phyloP scores from a whole-genome alignment of 768 basidiomycete species.

The Clavulina sp. region DNA sequence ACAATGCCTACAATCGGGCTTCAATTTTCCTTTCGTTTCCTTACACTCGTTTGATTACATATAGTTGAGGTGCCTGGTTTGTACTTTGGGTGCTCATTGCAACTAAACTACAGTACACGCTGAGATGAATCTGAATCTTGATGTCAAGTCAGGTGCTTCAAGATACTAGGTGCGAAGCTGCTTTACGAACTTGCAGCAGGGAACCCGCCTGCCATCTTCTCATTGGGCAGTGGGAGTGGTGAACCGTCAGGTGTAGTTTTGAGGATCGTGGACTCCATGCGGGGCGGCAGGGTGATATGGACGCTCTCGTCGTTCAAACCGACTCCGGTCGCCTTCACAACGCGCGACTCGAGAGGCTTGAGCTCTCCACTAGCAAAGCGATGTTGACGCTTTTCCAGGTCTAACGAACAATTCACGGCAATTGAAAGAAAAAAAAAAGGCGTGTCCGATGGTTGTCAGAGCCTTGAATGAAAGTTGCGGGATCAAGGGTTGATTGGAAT shows the following conservation, averaged over 20 bases:
- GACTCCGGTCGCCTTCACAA: not conserved
- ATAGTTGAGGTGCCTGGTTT: too few species aligned
- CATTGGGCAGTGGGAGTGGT: not conserved
- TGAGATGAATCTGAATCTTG: too few species aligned
- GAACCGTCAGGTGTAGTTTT: not conserved
- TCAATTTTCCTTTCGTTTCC: too few species aligned
- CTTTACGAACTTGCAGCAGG: too few species aligned
- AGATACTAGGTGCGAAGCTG: too few species aligned
- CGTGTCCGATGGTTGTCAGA: not conserved
- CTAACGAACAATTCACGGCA: constrained; percentile 15
- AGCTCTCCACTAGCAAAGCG: constrained; percentile 21
- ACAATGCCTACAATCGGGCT: too few species aligned
- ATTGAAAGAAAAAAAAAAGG: not conserved
- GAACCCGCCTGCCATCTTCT: not conserved
- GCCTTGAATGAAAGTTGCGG: not conserved
- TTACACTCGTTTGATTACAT: too few species aligned
- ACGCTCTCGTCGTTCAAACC: not conserved
- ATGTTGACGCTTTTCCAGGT: constrained; percentile 28
- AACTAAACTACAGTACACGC: too few species aligned
- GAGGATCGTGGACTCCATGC: not conserved
- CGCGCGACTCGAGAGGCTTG: constrained; percentile 15
- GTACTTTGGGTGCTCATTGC: too few species aligned
- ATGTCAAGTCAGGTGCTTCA: too few species aligned
- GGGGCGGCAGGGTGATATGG: not conserved
- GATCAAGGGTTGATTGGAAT: not conserved